These are phyloP conservation scores for Chytriomyces sp. DNA, from an alignment of 192 early-diverging fungal species.

Conservation along the genomic window DNA sequence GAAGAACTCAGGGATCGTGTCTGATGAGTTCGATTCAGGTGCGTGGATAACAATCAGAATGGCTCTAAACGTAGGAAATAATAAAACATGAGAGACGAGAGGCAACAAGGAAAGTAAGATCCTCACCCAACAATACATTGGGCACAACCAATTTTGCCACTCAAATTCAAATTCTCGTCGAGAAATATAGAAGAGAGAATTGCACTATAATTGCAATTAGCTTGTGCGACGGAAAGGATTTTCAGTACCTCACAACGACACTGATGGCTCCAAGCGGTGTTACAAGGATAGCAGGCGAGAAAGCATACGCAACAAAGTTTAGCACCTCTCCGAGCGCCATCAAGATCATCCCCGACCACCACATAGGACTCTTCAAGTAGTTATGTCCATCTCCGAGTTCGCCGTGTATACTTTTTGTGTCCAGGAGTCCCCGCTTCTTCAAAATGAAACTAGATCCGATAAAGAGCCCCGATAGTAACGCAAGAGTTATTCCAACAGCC, in stretches of 20 bases:
- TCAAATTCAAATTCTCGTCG: constrained; percentile 55
- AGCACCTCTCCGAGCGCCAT: constrained; percentile 89
- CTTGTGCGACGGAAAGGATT: background rate
- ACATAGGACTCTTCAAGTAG: constrained; percentile 83
- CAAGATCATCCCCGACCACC: constrained; percentile 85
- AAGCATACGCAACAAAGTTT: constrained; percentile 93
- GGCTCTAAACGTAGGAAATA: too few species aligned
- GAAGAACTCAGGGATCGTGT: constrained; percentile 51
- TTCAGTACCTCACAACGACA: constrained; percentile 76
- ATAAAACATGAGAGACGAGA: too few species aligned
- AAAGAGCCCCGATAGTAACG: constrained; percentile 79
- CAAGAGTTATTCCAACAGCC: constrained; percentile 76
- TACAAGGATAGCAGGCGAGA: constrained; percentile 90
- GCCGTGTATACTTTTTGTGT: constrained; percentile 35
- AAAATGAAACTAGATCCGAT: constrained; percentile 88
- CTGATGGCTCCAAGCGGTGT: constrained; percentile 88
- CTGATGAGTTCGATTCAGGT: constrained; percentile 42
- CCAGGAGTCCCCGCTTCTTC: constrained; percentile 88
- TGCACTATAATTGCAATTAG: constrained; percentile 36
- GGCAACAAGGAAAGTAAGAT: too few species aligned
- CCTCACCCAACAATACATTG: constrained; percentile 65
- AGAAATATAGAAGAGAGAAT: constrained; percentile 61
- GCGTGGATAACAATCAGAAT: constrained; percentile 54
- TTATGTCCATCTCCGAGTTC: constrained; percentile 54
- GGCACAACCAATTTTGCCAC: constrained; percentile 64